phyloP scores from a whole-genome alignment of 257 asterid genomes.

The Galeopsis tetrahit region DNA sequence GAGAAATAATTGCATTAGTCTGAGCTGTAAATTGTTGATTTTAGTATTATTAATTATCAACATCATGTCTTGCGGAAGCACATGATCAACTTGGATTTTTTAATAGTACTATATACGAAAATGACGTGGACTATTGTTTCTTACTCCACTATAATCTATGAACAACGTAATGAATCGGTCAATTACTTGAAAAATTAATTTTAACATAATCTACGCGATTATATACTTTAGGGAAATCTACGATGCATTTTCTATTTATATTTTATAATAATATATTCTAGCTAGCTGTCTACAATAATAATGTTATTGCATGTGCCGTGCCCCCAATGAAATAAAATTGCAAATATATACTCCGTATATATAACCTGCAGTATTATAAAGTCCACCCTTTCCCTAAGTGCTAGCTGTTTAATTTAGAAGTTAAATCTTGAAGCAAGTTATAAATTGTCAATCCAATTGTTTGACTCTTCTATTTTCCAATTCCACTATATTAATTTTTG shows the following conservation, averaged over 20 bases:
- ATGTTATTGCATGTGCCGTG: too few species aligned
- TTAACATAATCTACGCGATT: neutral
- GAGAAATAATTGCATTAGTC: conserved; percentile 1
- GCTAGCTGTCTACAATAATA: too few species aligned
- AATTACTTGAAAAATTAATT: neutral
- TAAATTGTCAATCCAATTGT: too few species aligned
- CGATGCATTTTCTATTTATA: neutral
- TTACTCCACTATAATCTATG: neutral
- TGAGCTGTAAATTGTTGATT: conserved; percentile 20
- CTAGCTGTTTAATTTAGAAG: too few species aligned
- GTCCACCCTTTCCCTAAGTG: too few species aligned
- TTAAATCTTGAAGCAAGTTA: too few species aligned
- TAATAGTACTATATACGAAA: neutral
- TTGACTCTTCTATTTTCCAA: too few species aligned
- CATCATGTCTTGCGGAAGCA: conserved; percentile 18
- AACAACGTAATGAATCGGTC: conserved; percentile 5
- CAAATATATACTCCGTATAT: too few species aligned
- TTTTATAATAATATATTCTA: neutral
- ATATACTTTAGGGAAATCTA: neutral
- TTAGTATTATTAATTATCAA: neutral
- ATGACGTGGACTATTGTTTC: neutral
- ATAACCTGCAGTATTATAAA: too few species aligned
- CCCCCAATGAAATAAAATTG: too few species aligned
- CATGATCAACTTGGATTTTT: conserved; percentile 36
- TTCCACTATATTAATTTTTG: too few species aligned